Base-by-base conservation (phyloP, 1,284 basidiomycete species). In the Sutorius eximius region DNA sequence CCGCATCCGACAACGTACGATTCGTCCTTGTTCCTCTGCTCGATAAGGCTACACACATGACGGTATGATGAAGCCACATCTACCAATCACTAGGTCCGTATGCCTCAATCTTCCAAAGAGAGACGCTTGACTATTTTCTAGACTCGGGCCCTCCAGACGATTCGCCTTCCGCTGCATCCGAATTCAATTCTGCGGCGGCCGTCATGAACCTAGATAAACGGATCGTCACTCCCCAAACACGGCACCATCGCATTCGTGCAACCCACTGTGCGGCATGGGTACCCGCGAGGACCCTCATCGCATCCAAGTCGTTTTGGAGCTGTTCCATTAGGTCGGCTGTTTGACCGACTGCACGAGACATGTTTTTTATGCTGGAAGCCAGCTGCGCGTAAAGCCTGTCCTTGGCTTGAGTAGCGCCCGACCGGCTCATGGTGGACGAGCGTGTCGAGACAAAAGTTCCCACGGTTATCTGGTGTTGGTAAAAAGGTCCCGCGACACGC, bases 301-400 rank as follows among this genome's bases (percentile, higher is more conserved):
- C 82, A 59, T 87, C 79, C 49, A 89, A 70, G 71, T 89, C 87
- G 46, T 79, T 75, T 63, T 87, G 83, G 51, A 89, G 75, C 53
- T 82, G 81, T 66, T 87, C 87, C 67, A 85, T 87, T 13, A 90
- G 74, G 63, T 87, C 85, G 15, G 85, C 82, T 0, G 87, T 89
- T 60, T 82, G 82, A 29, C 78, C 75, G 33, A 89, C 76, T 0
- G 82, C 80, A 22, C 82, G 74, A 45, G 83, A 81, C 69, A 89
- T 82, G 45, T 84, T 74, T 22, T 77, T 79, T 11, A 90, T 68
- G 52, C 79, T 85, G 52, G 78, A 73, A 3, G 85, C 79, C 5
- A 90, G 78, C 64, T 89, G 87, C 24, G 78, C 76, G 61, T 89
- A 89, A 10, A 88, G 80, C 45, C 85, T 74, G 62, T 89, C 87